These are phyloP conservation scores for Balamuthia mandrillaris DNA, from an alignment of 208 protist genomes.

Conservation along the genomic window DNA sequence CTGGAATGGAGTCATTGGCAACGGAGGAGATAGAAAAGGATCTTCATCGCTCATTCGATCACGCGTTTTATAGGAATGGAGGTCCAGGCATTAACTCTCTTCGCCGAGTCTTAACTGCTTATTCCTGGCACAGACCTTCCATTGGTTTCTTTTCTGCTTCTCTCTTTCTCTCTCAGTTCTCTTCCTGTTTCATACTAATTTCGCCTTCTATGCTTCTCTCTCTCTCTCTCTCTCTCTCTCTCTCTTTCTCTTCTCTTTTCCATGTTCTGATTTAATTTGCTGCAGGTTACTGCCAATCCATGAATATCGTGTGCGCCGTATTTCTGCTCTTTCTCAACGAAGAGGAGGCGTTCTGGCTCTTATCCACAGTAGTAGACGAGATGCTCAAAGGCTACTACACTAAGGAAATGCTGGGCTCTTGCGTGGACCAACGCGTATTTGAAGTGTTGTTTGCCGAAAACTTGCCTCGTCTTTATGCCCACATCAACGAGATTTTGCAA, in stretches of 20 bases:
- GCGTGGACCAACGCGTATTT: conserved; percentile 33
- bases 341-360: conserved; percentile 32
- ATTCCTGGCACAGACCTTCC: conserved; percentile 9
- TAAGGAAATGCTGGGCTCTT: conserved; percentile 20
- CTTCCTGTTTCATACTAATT: no score
- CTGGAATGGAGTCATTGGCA: not conserved
- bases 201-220: no score
- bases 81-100: not conserved
- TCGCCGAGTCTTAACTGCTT: not conserved
- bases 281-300: conserved; percentile 18
- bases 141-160: no score
- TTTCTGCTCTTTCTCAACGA: conserved; percentile 25
- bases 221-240: no score
- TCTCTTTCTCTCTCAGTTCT: no score
- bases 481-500: not conserved
- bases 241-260: no score
- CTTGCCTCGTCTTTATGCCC: not conserved
- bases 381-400: conserved; percentile 39
- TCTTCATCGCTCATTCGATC: conserved; percentile 16
- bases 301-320: conserved; percentile 19
- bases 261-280: not conserved
- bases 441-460: conserved; percentile 2
- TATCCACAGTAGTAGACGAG: conserved; percentile 54
- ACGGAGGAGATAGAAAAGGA: conserved; percentile 32
- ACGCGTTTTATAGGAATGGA: not conserved